These are phyloP conservation scores for Mesembryanthemum crystallinum DNA, from an alignment of 148 eudicot species.

Conservation along the genomic window DNA sequence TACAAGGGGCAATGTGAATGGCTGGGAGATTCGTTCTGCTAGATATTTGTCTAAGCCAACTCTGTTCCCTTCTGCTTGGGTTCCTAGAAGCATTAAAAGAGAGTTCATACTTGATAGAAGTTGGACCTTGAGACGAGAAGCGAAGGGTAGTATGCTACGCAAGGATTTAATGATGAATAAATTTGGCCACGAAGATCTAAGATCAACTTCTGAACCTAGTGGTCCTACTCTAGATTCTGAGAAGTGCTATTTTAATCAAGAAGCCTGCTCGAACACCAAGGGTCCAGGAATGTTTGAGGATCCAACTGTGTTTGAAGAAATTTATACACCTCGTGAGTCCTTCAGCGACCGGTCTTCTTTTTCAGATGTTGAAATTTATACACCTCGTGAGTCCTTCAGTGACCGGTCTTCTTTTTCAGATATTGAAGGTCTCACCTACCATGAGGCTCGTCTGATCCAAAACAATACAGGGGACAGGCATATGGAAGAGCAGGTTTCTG, in stretches of 20 bases:
- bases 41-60: constrained; percentile 27
- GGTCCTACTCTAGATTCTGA: constrained; percentile 5
- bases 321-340: constrained; percentile 11
- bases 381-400: constrained; percentile 15
- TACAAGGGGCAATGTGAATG: constrained; percentile 10
- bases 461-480: constrained; percentile 18
- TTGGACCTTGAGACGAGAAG: constrained; percentile 28
- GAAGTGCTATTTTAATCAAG: constrained; percentile 4
- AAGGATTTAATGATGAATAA: neutral
- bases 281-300: constrained; percentile 23
- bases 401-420: constrained; percentile 19
- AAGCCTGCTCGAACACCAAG: neutral
- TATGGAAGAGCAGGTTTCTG: constrained; percentile 20
- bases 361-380: constrained; percentile 24
- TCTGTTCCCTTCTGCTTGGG: constrained; percentile 26
- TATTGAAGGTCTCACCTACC: constrained; percentile 15
- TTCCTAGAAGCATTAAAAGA: constrained; percentile 31
- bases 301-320: constrained; percentile 22
- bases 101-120: constrained; percentile 18
- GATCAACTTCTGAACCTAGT: neutral
- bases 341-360: constrained; percentile 13
- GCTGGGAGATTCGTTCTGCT: constrained; percentile 17
- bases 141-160: neutral
- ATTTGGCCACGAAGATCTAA: neutral
- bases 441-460: constrained; percentile 8